Base-by-base conservation (phyloP, 352 stramenopile genomes). In the Globisporangium barbulae region DNA sequence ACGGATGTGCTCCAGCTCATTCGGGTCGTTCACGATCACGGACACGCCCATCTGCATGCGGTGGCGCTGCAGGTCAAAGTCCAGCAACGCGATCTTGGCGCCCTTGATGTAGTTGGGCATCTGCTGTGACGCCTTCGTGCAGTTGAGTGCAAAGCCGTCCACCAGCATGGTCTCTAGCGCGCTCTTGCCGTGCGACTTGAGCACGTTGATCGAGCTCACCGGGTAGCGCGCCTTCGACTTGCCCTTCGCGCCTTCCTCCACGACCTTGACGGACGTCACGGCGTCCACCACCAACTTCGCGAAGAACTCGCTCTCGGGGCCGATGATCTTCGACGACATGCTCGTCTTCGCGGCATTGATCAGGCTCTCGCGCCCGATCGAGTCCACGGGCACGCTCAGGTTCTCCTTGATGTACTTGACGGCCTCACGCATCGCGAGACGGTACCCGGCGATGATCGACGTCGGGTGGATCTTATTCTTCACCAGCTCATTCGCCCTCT, bases 301-400 rank as follows among this genome's bases (percentile, higher is more conserved):
- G 74, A 99, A 99, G 74, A 99, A 99, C 3, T 97, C 90, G 60
- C 85, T 94, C 78, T 99, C 96, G 0, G 97, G 95, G 10, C 97
- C 97, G 39, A 99, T 88, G 70, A 99, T 99, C 89, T 99, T 99
- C 64, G 90, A 98, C 67, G 91, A 98, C 97, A 99, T 99, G 63
- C 92, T 98, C 2, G 98, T 99, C 77, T 98, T 98, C 30, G 96
- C 96, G 9, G 98, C 97, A 70, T 98, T 98, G 25, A 99, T 78
- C 12, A 99, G 79, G 76, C 98, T 98, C 57, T 94, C 86, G 48
- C 96, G 90, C 21, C 88, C 90, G n/a, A 99, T 67, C 54, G 90
- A 88, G 60, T 98, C 90, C 21, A 99, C 90, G 0, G 97, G 94
- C 21, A 99, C 88, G 47, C 98, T 96, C 65, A 99, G 83, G 64